A percentile compares a stretch with the other conserved stretches of the same genome.
Conservation (phyloP, 306 rosid genomes). For the Macrotyloma uniflorum region DNA sequence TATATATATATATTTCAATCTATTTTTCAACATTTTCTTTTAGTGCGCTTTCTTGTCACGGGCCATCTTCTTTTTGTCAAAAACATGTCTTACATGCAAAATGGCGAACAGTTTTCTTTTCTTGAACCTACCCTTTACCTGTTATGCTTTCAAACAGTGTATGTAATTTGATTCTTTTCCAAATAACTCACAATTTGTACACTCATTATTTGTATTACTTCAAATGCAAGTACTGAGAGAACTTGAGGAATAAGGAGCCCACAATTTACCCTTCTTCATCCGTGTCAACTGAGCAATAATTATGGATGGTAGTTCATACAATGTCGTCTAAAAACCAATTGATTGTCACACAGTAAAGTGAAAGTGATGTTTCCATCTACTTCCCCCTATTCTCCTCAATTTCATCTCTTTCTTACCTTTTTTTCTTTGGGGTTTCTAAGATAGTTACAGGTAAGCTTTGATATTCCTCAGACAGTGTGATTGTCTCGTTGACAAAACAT, state of each 20-base stretch:
- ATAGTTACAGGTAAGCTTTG: slow-evolving; percentile 55
- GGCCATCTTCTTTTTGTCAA: slow-evolving; percentile 49
- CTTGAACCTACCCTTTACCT: slow-evolving; percentile 29
- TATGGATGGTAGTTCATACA: slow-evolving; percentile 27
- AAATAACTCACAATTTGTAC: slow-evolving; percentile 1
- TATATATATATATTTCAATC: slow-evolving; percentile 37
- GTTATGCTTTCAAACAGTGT: slow-evolving; percentile 27
- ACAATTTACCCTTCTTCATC: slow-evolving; percentile 5
- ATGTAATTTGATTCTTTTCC: slow-evolving; percentile 26
- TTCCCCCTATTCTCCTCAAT: slow-evolving; percentile 37
- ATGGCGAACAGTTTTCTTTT: slow-evolving; percentile 45
- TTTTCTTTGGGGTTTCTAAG: neutral
- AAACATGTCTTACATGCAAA: slow-evolving; percentile 66
- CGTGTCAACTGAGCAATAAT: slow-evolving; percentile 37
- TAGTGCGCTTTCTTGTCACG: slow-evolving; percentile 63
- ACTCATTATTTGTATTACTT: slow-evolving; percentile 14
- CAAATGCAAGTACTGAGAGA: slow-evolving; percentile 22
- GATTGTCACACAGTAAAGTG: slow-evolving; percentile 26
- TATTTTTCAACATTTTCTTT: slow-evolving; percentile 48
- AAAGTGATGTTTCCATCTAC: slow-evolving; percentile 39
- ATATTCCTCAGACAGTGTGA: slow-evolving; percentile 63
- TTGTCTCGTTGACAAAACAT: slow-evolving; percentile 65
- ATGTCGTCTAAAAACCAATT: slow-evolving; percentile 35
- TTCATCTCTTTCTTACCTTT: neutral
- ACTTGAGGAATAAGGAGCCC: slow-evolving; percentile 22